Conservation (phyloP, 2,329 filamentous ascomycete genomes). For the Colletotrichum cordylinicola region DNA sequence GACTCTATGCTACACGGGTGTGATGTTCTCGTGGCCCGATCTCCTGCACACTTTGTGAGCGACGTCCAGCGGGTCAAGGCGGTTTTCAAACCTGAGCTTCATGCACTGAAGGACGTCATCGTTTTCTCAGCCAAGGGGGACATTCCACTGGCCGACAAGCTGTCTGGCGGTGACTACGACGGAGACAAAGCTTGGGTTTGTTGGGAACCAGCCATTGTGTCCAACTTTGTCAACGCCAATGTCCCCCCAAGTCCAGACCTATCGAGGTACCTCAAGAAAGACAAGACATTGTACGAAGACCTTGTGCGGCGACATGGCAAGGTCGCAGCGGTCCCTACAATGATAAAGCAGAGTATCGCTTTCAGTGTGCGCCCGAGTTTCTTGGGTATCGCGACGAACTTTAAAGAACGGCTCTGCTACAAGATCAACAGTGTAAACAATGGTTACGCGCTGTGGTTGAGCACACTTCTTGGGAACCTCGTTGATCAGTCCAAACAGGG, state of each 20-base stretch:
- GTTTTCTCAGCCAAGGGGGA: constrained; percentile 74
- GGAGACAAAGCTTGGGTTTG: constrained; percentile 81
- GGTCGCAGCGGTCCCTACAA: constrained; percentile 40
- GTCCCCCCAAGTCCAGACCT: constrained; percentile 51
- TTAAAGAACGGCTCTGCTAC: constrained; percentile 70
- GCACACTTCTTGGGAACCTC: constrained; percentile 56
- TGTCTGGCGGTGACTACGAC: constrained; percentile 84
- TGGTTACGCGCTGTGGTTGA: constrained; percentile 50
- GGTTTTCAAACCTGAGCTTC: constrained; percentile 64
- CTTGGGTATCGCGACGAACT: constrained; percentile 69
- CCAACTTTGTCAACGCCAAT: constrained; percentile 69
- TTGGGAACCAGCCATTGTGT: constrained; percentile 72
- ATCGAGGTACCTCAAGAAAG: constrained; percentile 55
- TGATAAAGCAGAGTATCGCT: constrained; percentile 58
- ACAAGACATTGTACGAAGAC: constrained; percentile 50
- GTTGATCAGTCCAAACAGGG: constrained; percentile 66
- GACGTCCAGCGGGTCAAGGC: constrained; percentile 75
- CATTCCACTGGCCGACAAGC: constrained; percentile 68
- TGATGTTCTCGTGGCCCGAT: constrained; percentile 71
- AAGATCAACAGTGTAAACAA: constrained; percentile 55
- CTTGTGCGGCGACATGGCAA: constrained; percentile 33
- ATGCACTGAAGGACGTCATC: constrained; percentile 77
- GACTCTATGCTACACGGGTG: constrained; percentile 60
- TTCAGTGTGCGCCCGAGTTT: constrained; percentile 64
- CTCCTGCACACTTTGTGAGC: constrained; percentile 71